These are phyloP conservation scores for Sarocladiaceae sp. DNA, from an alignment of 2,329 filamentous ascomycete genomes.

Conservation along the genomic window DNA sequence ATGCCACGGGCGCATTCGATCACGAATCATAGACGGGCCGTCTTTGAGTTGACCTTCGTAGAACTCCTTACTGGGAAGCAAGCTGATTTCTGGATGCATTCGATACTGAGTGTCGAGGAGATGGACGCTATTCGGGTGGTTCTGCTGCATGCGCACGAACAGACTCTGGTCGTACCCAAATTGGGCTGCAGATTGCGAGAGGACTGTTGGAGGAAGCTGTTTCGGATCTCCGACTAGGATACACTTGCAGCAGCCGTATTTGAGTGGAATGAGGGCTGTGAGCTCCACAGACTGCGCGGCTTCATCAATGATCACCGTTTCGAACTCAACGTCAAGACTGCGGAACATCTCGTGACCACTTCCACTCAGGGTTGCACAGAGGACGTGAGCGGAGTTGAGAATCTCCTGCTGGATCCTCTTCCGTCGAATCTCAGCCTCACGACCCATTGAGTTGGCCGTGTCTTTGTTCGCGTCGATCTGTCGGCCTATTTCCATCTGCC, in stretches of 20 bases:
- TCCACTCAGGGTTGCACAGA: constrained; percentile 92
- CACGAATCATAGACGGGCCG: constrained; percentile 72
- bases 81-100: constrained; percentile 96
- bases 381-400: constrained; percentile 82
- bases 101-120: constrained; percentile 97
- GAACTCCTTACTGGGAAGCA: constrained; percentile 85
- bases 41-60: constrained; percentile 87
- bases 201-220: constrained; percentile 90
- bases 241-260: constrained; percentile 95
- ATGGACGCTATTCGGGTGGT: constrained; percentile 83
- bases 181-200: constrained; percentile 85
- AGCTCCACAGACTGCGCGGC: constrained; percentile 97
- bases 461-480: constrained; percentile 87
- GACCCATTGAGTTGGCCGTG: constrained; percentile 72
- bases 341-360: constrained; percentile 98
- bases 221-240: constrained; percentile 97
- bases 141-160: constrained; percentile 97
- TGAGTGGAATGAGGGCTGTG: constrained; percentile 91
- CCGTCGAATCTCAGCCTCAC: constrained; percentile 81
- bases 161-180: constrained; percentile 97
- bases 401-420: constrained; percentile 87
- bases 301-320: constrained; percentile 97
- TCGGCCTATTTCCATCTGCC: constrained; percentile 68
- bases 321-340: constrained; percentile 89
- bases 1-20: constrained; percentile 84